phyloP scores from a whole-genome alignment of 176 grass and related monocot genomes.

The Sorghum bicolor region Sorghum_bicolor_NCBIv3 NC_012873.2:13905501-13906000 shows the following conservation, averaged over 20 bases:
- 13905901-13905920: constrained; percentile 96
- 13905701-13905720: constrained; percentile 48
- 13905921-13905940: constrained; percentile 71
- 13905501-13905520: constrained; percentile 48
- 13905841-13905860: constrained; percentile 46
- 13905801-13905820: constrained; percentile 31
- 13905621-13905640: constrained; percentile 39
- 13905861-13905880: constrained; percentile 48
- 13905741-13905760: constrained; percentile 39
- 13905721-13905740: constrained; percentile 41
- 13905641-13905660: constrained; percentile 32
- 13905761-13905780: constrained; percentile 41
- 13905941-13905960: constrained; percentile 42
- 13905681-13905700: constrained; percentile 6
- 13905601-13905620: constrained; percentile 32
- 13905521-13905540: constrained; percentile 55
- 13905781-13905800: constrained; percentile 37
- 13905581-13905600: constrained; percentile 80
- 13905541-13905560: constrained; percentile 20
- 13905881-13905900: constrained; percentile 68
- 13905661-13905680: constrained; percentile 54
- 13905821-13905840: constrained; percentile 28
- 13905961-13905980: constrained; percentile 41
- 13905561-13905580: constrained; percentile 50
- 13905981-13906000: background rate